Conservation (phyloP, 140 eudicot genomes). For the Cichorium intybus region DNA sequence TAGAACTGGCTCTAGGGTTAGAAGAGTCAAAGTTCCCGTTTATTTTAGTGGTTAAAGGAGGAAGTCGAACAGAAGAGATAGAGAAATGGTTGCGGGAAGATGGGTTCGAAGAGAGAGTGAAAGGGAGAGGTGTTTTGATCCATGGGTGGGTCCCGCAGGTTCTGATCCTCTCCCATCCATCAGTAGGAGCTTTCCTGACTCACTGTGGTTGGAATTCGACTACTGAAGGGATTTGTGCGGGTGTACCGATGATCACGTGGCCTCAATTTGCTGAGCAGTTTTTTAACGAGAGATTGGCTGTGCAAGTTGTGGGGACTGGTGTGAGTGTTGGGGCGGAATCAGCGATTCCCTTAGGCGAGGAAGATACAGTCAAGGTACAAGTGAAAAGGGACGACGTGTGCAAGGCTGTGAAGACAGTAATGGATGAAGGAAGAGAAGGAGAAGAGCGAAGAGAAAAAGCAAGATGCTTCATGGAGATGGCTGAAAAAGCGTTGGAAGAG, state of each 20-base stretch:
- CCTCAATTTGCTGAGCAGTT: conserved; percentile 52
- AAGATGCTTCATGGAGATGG: conserved; percentile 30
- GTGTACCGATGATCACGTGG: conserved; percentile 59
- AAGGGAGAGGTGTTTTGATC: conserved; percentile 39
- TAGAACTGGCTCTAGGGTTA: conserved; percentile 43
- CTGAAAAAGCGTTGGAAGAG: conserved; percentile 35
- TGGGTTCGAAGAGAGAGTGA: conserved; percentile 42
- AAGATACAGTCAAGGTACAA: conserved; percentile 14
- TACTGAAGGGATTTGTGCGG: conserved; percentile 32
- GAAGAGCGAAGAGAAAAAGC: conserved; percentile 31
- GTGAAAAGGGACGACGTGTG: conserved; percentile 31
- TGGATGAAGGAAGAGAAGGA: conserved; percentile 31
- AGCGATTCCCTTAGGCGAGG: conserved; percentile 27
- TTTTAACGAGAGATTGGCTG: conserved; percentile 34
- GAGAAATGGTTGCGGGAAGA: conserved; percentile 37
- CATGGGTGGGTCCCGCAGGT: conserved; percentile 61
- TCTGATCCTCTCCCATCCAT: conserved; percentile 42
- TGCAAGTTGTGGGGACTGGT: conserved; percentile 29
- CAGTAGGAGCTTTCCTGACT: conserved; percentile 47
- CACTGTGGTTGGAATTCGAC: conserved; percentile 63
- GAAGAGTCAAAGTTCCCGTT: conserved; percentile 48
- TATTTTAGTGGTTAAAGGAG: conserved; percentile 39
- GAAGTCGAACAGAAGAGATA: conserved; percentile 21
- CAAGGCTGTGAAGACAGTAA: conserved; percentile 30
- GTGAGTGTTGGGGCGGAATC: conserved; percentile 38